Conservation (phyloP, 495 filamentous ascomycete species). For the Cercophora sp. region DNA sequence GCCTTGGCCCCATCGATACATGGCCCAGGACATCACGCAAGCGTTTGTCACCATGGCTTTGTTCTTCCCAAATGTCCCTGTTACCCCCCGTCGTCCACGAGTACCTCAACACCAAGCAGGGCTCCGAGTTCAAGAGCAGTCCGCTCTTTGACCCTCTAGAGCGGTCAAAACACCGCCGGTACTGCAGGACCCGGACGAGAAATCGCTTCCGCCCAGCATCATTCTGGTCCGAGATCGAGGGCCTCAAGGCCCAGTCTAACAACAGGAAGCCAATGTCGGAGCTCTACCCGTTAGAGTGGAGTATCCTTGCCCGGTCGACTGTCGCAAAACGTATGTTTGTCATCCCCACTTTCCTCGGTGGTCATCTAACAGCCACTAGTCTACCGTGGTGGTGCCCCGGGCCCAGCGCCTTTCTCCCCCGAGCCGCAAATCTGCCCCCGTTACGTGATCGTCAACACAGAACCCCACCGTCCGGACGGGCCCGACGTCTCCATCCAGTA, state of each 20-base stretch:
- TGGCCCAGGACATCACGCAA: conserved; percentile 37
- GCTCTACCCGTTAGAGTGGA: not conserved
- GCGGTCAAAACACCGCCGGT: conserved; percentile 32
- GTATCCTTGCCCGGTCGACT: not conserved
- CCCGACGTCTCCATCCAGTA: conserved; percentile 45
- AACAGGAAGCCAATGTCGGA: not conserved
- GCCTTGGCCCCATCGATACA: conserved; percentile 36
- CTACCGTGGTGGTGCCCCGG: conserved; percentile 42
- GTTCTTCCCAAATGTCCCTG: conserved; percentile 36
- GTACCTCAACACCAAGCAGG: conserved; percentile 31
- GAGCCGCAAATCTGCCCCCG: conserved; percentile 27
- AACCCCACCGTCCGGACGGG: conserved; percentile 32
- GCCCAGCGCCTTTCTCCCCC: conserved; percentile 23
- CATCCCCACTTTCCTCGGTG: not conserved
- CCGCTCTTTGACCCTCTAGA: conserved; percentile 34
- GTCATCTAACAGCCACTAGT: conserved; percentile 21
- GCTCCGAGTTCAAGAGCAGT: conserved; percentile 31
- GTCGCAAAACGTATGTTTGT: not conserved
- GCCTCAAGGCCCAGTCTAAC: not conserved
- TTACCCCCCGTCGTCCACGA: conserved; percentile 21
- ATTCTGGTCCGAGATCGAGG: not conserved
- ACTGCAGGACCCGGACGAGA: conserved; percentile 30
- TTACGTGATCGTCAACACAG: conserved; percentile 34
- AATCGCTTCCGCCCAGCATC: conserved; percentile 21
- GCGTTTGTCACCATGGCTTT: conserved; percentile 38